Evolutionary conservation across 2,329 filamentous ascomycete genomes (phyloP), one percentile per base, ranked within the genome.

Genomic region (Penicillium sp.): DNA sequence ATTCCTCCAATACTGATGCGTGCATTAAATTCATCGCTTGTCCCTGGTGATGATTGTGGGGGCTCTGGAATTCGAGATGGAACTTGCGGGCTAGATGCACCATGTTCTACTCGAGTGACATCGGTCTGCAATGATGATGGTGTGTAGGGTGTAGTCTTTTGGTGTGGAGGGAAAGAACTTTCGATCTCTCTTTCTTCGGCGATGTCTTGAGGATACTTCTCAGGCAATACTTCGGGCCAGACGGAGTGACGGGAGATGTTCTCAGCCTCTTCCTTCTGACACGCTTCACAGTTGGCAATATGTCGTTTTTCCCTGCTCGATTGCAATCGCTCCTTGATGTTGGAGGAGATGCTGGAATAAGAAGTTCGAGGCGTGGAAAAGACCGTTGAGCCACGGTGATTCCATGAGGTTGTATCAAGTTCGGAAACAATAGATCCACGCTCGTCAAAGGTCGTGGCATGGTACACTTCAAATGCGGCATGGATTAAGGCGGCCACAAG

Each of bases 1-100:
- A 91, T 90, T 46, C 88, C 88, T 23, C 80, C 83, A 33, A 91
- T 79, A 17, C 85, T 74, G 13, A 79, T 59, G 9, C 61, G 64
- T 3, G 71, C 68, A 29, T 33, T 61, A 42, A 62, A 71, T 37
- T 55, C 58, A 36, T 58, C 52, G 9, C 33, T 20, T 18, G 33
- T 12, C n/a, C 37, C 18, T 34, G 42, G 8, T 36, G 49, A 15
- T 3, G 60, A 30, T 32, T 47, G 37, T 23, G 44, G 8, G 6
- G 41, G 44, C 21, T 57, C 44, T 6, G 42, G 15, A 12, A 42
- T 50, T 18, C 18, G 30, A 26, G 40, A 50, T 26, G 47, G 37
- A 30, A 41, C 33, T 33, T 44, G 36, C 18, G 39, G 43, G 13
- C 36, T 24, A 29, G 26, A 30, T 7, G 30, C 32, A 17, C 44